Base-by-base conservation (phyloP, 495 filamentous ascomycete species). In the Thozetella sp. region DNA sequence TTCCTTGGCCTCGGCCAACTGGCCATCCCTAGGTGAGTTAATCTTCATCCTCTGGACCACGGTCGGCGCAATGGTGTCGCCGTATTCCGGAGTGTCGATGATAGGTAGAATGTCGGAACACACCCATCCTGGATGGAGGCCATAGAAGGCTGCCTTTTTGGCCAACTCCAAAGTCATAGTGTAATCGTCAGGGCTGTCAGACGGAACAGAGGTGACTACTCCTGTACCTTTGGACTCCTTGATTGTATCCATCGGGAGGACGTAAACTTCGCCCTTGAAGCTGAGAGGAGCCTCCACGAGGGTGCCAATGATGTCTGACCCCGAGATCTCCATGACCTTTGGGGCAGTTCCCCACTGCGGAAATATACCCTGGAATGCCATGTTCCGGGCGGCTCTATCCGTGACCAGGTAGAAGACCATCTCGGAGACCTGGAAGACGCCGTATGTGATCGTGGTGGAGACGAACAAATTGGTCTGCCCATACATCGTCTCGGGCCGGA, bases 381-480 rank as follows among this genome's bases (percentile, higher is more conserved):
- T 96, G 76, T 97, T 97, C 70, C 90, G 86, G 23, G 93, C 93
- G 62, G 90, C 91, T 50, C 92, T 81, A 66, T 93, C 89, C 10
- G 90, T 93, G 82, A 89, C 96, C 62, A 97, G 75, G 55, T 90
- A 91, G 65, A 97, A 97, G 9, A 79, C 86, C 65, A 96, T 88
- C 72, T 89, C 91, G 27, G 25, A 22, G 19, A 23, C 45, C 46
- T 56, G 40, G 56, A 55, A 59, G 10, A 59, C 45, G 2, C 56
- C 61, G 46, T 63, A 63, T 10, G 3, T 52, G 0, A 59, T 22
- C 12, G 20, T 51, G 1, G 93, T 92, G 27, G 91, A 89, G 54
- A 97, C 91, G 66, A 97, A 97, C 71, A 91, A 95, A 76, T 90
- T 93, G 1, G 86, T 93, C 73, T 97, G 93, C n/a, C 93, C 93